Base-by-base conservation (phyloP, 2,329 filamentous ascomycete genomes). In the Penicillium sp. region DNA sequence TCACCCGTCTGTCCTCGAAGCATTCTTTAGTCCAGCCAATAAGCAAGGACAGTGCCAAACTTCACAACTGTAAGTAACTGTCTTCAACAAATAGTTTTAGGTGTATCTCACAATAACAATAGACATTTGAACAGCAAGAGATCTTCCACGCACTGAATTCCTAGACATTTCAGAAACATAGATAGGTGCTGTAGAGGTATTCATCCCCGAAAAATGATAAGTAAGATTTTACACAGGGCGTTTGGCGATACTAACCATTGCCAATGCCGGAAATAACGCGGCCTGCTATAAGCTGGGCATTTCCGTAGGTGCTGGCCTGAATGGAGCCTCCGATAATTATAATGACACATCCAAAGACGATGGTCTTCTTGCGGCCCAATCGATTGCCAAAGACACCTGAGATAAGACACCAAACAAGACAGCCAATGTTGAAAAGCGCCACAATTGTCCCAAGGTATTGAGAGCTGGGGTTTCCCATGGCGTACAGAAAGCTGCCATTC, bases 231-330 rank as follows among this genome's bases (percentile, higher is more conserved):
- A 20, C n/a, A n/a, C n/a, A n/a, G n/a, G n/a, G n/a, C n/a, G n/a
- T n/a, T n/a, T n/a, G n/a, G n/a, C n/a, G n/a, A n/a, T n/a, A 10
- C 21, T 7, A 6, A 27, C 77, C 78, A 54, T 79, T 80, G 1
- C 78, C 78, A 18, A 80, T 73, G 1, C 78, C 78, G 1, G 71
- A 54, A 32, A 69, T 51, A 18, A 80, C 73, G n/a, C 78, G 69
- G 6, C 78, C 78, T 13, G 77, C 74, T 43, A 80, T 77, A 74
- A 81, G 78, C 47, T 78, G 69, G 4, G 72, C 62, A 0, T 76
- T 64, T n/a, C 68, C 63, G 49, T 69, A 80, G 0, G 77, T 67
- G 4, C 74, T 67, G 43, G 74, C 75, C 52, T 80, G 77, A 1
- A 81, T 63, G 34, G 79, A 71, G 2, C 75, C 77, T 4, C 78